Evolutionary conservation across 2,329 filamentous ascomycete species (phyloP).

Genomic region (Gyromitra esculenta): DNA sequence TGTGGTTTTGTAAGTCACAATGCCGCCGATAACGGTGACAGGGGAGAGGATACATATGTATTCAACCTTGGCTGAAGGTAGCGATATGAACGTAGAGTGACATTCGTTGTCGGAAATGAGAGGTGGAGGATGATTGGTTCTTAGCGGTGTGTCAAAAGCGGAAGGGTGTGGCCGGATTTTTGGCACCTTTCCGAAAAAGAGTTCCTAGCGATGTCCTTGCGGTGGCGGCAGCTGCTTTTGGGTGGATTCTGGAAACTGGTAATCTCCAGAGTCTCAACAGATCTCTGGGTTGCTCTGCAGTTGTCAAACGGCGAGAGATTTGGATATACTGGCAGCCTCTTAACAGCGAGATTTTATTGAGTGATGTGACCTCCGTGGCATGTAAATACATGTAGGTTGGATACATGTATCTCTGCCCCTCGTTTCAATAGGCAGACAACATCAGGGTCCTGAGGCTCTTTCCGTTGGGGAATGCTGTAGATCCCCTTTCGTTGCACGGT

Average conservation of each 20-base stretch:
- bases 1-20: constrained; percentile 33
- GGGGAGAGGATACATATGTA: constrained; percentile 4
- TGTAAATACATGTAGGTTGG: constrained; percentile 8
- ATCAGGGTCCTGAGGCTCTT: constrained; percentile 50
- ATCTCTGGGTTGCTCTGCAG: constrained; percentile 12
- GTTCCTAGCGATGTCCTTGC: background rate
- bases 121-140: constrained; percentile 26
- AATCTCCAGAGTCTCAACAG: constrained; percentile 19
- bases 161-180: constrained; percentile 37
- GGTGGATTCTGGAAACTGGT: constrained; percentile 23
- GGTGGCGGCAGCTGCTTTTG: constrained; percentile 24
- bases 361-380: constrained; percentile 6
- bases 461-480: constrained; percentile 37
- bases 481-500: constrained; percentile 48
- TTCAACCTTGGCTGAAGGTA: constrained; percentile 21
- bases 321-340: constrained; percentile 10
- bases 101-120: constrained; percentile 37
- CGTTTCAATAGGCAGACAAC: constrained; percentile 38
- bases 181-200: constrained; percentile 37
- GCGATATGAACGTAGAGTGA: constrained; percentile 14
- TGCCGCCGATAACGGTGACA: constrained; percentile 30
- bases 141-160: constrained; percentile 26
- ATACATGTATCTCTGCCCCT: constrained; percentile 18
- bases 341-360: constrained; percentile 5
- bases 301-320: constrained; percentile 9